Evolutionary conservation across 352 stramenopile genomes (phyloP).

Genomic region (Peronospora farinosa): DNA sequence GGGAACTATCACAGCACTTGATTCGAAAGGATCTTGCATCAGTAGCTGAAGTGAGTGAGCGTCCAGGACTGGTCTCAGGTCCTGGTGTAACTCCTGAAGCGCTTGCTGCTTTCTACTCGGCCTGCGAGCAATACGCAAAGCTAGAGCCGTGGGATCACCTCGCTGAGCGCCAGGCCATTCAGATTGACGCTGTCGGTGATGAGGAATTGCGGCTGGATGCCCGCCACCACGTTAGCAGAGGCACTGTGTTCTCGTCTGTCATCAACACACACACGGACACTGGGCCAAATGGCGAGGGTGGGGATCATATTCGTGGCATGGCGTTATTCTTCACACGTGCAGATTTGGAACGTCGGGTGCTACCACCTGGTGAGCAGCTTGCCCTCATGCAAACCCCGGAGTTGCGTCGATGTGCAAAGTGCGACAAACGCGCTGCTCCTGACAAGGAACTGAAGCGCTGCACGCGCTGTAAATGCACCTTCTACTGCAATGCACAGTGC

Average conservation of each 20-base stretch:
- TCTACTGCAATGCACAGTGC: constrained; percentile 72
- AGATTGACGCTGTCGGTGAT: constrained; percentile 57
- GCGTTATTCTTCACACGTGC: constrained; percentile 73
- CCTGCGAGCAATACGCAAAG: constrained; percentile 54
- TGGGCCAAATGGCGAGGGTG: constrained; percentile 21
- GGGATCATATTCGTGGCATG: constrained; percentile 64
- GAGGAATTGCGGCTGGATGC: constrained; percentile 64
- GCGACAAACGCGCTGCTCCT: constrained; percentile 63
- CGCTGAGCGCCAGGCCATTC: constrained; percentile 70
- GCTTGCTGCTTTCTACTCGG: constrained; percentile 54
- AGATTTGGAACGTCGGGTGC: constrained; percentile 68
- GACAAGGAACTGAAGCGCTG: constrained; percentile 67
- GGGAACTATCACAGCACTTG: constrained; percentile 73
- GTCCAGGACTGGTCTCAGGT: constrained; percentile 51
- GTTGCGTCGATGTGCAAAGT: constrained; percentile 65
- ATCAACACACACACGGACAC: constrained; percentile 47
- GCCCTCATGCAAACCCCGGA: constrained; percentile 67
- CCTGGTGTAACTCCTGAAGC: constrained; percentile 49
- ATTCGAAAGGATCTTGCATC: constrained; percentile 78
- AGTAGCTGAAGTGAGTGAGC: constrained; percentile 69
- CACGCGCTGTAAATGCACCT: constrained; percentile 79
- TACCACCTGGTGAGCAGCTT: constrained; percentile 56
- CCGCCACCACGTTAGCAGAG: constrained; percentile 44
- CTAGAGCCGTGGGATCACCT: constrained; percentile 65
- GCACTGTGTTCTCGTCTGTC: constrained; percentile 68